Evolutionary conservation across 257 asterid species (phyloP).

Genomic region (Eucommia ulmoides): DNA sequence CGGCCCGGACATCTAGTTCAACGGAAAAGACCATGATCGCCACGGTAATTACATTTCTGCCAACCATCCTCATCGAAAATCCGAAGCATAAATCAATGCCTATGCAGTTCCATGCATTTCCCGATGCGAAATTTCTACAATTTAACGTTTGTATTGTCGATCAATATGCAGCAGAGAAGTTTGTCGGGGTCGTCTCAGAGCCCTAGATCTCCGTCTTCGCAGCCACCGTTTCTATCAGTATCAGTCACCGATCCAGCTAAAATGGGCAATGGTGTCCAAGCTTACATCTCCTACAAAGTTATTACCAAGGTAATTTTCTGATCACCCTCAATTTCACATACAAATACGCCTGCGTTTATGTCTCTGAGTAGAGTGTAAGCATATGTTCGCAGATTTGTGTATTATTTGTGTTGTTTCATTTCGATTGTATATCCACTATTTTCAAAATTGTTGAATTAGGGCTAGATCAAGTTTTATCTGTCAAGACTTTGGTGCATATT

Average conservation of each 20-base stretch:
- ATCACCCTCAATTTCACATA: not conserved
- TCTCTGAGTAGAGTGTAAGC: too few relatives aligned
- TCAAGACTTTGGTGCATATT: too few relatives aligned
- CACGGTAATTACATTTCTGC: constrained; percentile 18
- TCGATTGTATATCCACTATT: too few relatives aligned
- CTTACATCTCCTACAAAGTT: constrained; percentile 96
- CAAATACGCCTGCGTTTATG: not conserved
- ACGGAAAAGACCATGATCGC: constrained; percentile 23
- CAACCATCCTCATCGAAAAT: not conserved
- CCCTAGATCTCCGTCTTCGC: constrained; percentile 85
- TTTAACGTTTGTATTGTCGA: constrained; percentile 6
- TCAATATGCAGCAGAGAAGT: constrained; percentile 50
- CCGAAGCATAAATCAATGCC: not conserved
- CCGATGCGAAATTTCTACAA: not conserved
- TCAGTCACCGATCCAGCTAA: constrained; percentile 97
- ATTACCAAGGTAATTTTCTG: constrained; percentile 63
- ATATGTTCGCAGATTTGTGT: too few relatives aligned
- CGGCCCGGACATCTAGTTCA: not conserved
- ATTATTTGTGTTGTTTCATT: too few relatives aligned
- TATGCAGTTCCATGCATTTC: not conserved
- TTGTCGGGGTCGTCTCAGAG: constrained; percentile 66
- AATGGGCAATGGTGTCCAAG: constrained; percentile 98
- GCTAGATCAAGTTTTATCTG: too few relatives aligned
- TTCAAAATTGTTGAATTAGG: too few relatives aligned
- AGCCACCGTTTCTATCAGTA: constrained; percentile 54